Conservation (phyloP, 257 asterid genomes). For the Ligustrum vulgare region DNA sequence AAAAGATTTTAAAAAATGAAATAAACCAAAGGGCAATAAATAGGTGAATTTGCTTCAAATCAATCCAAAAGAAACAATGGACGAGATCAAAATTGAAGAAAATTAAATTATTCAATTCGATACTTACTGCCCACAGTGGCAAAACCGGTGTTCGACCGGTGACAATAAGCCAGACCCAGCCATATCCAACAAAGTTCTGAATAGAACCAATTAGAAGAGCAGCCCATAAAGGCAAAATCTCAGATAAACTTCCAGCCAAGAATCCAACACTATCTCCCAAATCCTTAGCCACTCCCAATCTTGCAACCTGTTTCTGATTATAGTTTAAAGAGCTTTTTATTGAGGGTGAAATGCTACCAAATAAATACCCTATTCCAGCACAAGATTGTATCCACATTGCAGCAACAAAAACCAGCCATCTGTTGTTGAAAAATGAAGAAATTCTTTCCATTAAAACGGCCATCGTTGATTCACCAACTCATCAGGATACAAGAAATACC, state of each 20-base stretch:
- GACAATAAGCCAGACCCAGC: conserved; percentile 39
- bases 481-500: too few relatives aligned
- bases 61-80: too few relatives aligned
- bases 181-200: conserved; percentile 48
- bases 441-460: too few relatives aligned
- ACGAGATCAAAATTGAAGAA: too few relatives aligned
- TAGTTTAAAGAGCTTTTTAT: conserved; percentile 43
- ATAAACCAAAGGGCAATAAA: too few relatives aligned
- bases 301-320: conserved; percentile 43
- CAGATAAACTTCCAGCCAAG: conserved; percentile 35
- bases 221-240: conserved; percentile 40
- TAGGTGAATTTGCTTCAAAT: too few relatives aligned
- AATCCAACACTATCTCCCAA: conserved; percentile 51
- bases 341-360: conserved; percentile 48
- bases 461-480: too few relatives aligned
- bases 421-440: conserved; percentile 21
- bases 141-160: conserved; percentile 30
- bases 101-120: too few relatives aligned
- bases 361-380: conserved; percentile 45
- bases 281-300: conserved; percentile 12
- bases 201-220: conserved; percentile 40
- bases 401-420: conserved; percentile 53
- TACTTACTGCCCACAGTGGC: conserved; percentile 48
- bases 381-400: conserved; percentile 23
- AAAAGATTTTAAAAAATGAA: not conserved